Percentiles rank a stretch among this genome's conserved stretches.
Evolutionary conservation across 371 early-diverging fungal species (phyloP).

Genomic region (Rhizomucor pusillus): DNA sequence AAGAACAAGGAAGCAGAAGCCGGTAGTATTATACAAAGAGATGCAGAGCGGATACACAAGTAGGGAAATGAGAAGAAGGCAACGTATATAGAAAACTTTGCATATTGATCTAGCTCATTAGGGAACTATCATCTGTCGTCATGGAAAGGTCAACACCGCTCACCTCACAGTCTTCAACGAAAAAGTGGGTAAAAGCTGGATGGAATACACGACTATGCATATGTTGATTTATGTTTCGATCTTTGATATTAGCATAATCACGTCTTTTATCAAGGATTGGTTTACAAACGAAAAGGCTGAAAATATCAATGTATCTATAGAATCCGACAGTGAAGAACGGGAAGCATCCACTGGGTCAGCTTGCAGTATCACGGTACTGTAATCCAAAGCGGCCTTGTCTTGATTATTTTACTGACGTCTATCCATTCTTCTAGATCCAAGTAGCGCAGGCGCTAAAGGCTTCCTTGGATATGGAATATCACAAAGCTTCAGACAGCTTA

Average conservation of each 20-base stretch:
- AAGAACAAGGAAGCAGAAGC: no score
- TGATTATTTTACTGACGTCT: background rate
- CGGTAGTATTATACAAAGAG: no score
- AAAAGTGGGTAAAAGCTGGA: conserved; percentile 1
- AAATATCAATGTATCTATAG: conserved; percentile 12
- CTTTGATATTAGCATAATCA: conserved; percentile 26
- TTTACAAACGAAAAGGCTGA: conserved; percentile 23
- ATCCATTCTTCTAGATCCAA: conserved; percentile 16
- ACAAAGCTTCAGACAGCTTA: conserved; percentile 24
- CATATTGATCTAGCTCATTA: no score
- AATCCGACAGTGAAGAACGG: conserved; percentile 20
- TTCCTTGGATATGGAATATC: conserved; percentile 30
- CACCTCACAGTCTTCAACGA: conserved; percentile 2
- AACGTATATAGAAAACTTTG: no score
- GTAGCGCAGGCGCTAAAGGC: conserved; percentile 30
- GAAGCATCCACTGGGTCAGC: conserved; percentile 29
- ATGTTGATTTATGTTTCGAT: background rate
- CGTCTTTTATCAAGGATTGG: conserved; percentile 27
- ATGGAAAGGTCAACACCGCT: conserved; percentile 3
- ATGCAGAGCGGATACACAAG: background rate
- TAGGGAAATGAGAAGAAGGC: background rate
- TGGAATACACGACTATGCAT: background rate
- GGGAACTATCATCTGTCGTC: conserved; percentile 16
- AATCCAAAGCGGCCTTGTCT: background rate
- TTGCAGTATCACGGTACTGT: conserved; percentile 31